These are phyloP conservation scores for Phylloporus gajari DNA, from an alignment of 1,284 basidiomycete species.

Conservation along the genomic window DNA sequence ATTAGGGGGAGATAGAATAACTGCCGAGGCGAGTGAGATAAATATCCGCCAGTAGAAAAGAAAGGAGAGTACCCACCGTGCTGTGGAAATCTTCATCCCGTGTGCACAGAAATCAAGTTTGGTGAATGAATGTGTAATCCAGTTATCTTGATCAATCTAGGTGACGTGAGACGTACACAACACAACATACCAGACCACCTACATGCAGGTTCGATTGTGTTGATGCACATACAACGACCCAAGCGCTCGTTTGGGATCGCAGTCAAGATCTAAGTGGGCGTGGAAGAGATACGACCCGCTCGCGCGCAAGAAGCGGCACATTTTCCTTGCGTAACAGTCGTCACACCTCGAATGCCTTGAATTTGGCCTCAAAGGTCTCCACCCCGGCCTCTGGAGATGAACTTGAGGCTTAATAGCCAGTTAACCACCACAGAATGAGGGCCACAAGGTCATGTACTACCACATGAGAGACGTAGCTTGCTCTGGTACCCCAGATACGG, in stretches of 20 bases:
- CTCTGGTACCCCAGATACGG: slow-evolving; percentile 65
- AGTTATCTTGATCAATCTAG: slow-evolving; percentile 88
- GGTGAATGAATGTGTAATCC: too few species aligned
- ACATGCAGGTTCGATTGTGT: slow-evolving; percentile 92
- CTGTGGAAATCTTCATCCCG: too few species aligned
- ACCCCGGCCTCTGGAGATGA: too few species aligned
- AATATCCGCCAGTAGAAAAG: too few species aligned
- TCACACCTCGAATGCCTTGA: slow-evolving; percentile 91
- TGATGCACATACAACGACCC: slow-evolving; percentile 94
- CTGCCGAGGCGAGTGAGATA: too few species aligned
- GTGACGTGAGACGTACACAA: background rate
- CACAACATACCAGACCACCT: slow-evolving; percentile 47
- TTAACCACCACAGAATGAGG: too few species aligned
- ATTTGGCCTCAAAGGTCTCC: slow-evolving; percentile 74
- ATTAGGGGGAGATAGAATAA: too few species aligned
- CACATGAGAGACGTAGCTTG: slow-evolving; percentile 82
- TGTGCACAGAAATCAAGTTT: too few species aligned
- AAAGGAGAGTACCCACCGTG: too few species aligned
- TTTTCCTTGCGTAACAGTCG: slow-evolving; percentile 88
- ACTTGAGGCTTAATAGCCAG: too few species aligned
- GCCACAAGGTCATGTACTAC: too few species aligned
- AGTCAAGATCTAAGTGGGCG: slow-evolving; percentile 86
- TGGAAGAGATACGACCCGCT: slow-evolving; percentile 87
- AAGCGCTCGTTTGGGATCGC: slow-evolving; percentile 90
- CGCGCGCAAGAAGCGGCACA: slow-evolving; percentile 93